phyloP scores from a whole-genome alignment of 148 eudicot species.

The Silene uniflora region DNA sequence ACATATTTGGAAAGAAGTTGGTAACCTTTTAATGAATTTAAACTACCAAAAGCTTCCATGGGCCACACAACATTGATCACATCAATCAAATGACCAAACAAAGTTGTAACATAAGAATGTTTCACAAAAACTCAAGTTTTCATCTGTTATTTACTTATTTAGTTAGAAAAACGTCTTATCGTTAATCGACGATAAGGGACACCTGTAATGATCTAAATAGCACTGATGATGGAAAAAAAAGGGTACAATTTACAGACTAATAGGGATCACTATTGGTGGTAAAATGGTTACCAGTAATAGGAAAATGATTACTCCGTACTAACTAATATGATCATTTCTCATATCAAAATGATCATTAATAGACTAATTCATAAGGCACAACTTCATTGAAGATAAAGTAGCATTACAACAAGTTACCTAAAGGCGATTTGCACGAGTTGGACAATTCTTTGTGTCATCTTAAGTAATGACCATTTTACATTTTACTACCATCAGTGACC shows the following conservation, averaged over 20 bases:
- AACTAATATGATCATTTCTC: too few relatives aligned
- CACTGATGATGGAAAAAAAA: not conserved
- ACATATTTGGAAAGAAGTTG: conserved; percentile 14
- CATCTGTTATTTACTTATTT: not conserved
- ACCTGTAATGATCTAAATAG: too few relatives aligned
- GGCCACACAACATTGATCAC: conserved; percentile 20
- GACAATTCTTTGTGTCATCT: not conserved
- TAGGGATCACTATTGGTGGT: not conserved
- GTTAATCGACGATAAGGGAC: too few relatives aligned
- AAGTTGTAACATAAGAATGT: not conserved
- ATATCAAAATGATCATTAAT: too few relatives aligned
- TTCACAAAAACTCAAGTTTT: not conserved
- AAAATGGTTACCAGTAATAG: not conserved
- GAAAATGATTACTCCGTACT: not conserved
- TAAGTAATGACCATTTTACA: not conserved
- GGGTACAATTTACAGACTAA: not conserved
- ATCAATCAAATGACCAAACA: not conserved
- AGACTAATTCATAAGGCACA: too few relatives aligned
- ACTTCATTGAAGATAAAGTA: not conserved
- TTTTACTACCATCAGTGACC: not conserved
- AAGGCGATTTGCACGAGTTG: not conserved
- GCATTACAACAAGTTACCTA: not conserved
- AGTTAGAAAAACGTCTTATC: not conserved
- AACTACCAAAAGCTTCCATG: conserved; percentile 11
- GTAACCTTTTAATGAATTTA: not conserved